Conservation (phyloP, 2,329 filamentous ascomycete genomes). For the Exophiala sp. region DNA sequence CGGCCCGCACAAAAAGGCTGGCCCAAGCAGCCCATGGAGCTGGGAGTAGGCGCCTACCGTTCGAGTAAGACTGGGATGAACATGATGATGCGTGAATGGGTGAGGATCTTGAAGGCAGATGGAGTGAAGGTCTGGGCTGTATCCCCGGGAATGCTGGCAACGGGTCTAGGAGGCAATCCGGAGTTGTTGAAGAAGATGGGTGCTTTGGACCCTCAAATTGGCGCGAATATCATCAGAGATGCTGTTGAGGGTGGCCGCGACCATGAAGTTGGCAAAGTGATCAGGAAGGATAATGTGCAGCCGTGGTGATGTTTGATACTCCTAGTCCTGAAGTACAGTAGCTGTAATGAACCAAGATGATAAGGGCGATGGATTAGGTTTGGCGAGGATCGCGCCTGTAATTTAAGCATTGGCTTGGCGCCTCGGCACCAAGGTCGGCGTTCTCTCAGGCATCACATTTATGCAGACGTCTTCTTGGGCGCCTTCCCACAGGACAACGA, state of each 20-base stretch:
- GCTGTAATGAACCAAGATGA: too few relatives aligned
- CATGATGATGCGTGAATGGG: conserved; percentile 50
- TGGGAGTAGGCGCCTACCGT: conserved; percentile 36
- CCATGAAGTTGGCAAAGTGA: conserved; percentile 32
- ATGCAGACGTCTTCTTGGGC: too few relatives aligned
- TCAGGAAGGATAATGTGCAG: conserved; percentile 30
- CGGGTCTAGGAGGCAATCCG: conserved; percentile 38
- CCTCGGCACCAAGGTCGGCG: too few relatives aligned
- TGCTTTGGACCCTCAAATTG: conserved; percentile 32
- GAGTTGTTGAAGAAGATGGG: conserved; percentile 29
- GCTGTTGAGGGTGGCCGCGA: conserved; percentile 33
- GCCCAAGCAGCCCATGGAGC: conserved; percentile 37
- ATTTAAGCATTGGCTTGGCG: too few relatives aligned
- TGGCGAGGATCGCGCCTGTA: too few relatives aligned
- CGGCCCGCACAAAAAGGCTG: conserved; percentile 42
- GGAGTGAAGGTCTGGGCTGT: conserved; percentile 51
- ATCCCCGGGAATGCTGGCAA: conserved; percentile 51
- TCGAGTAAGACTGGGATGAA: conserved; percentile 46
- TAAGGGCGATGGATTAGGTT: too few relatives aligned
- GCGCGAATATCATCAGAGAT: conserved; percentile 32
- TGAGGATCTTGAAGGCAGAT: conserved; percentile 43
- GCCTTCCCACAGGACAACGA: background rate
- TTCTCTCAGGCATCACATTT: too few relatives aligned
- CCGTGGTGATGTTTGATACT: conserved; percentile 9
- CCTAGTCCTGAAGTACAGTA: too few relatives aligned